These are phyloP conservation scores for Miscanthus lutarioriparius DNA, from an alignment of 176 grass and related monocot genomes.

Conservation along the genomic window DNA sequence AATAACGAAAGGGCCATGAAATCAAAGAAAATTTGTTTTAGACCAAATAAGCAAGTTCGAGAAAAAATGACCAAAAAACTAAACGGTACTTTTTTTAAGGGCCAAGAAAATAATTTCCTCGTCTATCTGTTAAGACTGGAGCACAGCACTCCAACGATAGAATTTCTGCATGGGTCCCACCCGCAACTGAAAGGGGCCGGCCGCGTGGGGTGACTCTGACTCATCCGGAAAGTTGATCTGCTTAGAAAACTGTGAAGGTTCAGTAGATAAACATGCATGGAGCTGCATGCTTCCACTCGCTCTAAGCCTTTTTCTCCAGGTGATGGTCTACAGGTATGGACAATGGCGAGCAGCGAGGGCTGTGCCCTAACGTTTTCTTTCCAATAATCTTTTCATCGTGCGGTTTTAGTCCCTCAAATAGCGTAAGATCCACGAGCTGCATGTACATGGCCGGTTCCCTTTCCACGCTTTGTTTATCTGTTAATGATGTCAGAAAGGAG, in stretches of 20 bases:
- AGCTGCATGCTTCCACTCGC: constrained; percentile 29
- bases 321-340: constrained; percentile 37
- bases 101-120: no score
- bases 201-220: constrained; percentile 31
- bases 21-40: no score
- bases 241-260: constrained; percentile 15
- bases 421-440: neutral
- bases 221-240: constrained; percentile 15
- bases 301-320: constrained; percentile 10
- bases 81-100: no score
- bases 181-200: constrained; percentile 18
- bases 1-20: no score
- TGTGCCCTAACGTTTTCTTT: neutral
- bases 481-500: constrained; percentile 6
- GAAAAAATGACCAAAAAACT: no score
- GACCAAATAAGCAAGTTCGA: no score
- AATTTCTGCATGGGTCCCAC: neutral
- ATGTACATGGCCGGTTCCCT: neutral
- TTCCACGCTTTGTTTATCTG: neutral
- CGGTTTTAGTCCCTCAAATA: neutral
- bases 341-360: constrained; percentile 18
- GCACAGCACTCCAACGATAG: neutral
- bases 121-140: neutral
- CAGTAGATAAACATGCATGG: neutral
- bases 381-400: neutral